These are phyloP conservation scores for Termitomyces eurrhizus DNA, from an alignment of 768 basidiomycete species.

Conservation along the genomic window DNA sequence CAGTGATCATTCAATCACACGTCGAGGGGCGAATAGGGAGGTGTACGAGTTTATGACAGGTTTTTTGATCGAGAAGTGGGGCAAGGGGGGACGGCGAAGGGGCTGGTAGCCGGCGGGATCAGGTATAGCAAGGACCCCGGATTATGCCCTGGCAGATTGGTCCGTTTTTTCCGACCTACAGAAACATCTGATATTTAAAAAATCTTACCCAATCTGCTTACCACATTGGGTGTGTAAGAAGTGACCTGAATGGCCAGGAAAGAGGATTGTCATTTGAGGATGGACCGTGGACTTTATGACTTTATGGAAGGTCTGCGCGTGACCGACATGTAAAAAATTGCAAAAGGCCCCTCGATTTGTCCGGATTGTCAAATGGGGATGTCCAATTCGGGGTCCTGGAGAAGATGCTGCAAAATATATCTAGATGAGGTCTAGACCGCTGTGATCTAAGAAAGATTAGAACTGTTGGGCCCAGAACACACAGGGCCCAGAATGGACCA, in stretches of 20 bases:
- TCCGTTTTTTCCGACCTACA: too few species aligned
- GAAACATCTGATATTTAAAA: too few species aligned
- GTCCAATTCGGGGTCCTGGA: not conserved
- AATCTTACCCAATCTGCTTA: too few species aligned
- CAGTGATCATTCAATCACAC: constrained; percentile 78
- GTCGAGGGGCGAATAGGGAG: constrained; percentile 77
- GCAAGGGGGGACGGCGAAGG: constrained; percentile 68
- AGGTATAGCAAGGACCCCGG: not conserved
- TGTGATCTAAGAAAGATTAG: constrained; percentile 8
- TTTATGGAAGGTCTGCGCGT: too few species aligned
- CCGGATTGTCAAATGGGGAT: not conserved
- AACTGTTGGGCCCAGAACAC: constrained; percentile 13
- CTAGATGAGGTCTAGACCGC: constrained; percentile 15
- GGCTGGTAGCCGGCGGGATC: constrained; percentile 41
- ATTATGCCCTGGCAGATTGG: not conserved
- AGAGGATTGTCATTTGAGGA: too few species aligned
- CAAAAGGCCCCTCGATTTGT: too few species aligned
- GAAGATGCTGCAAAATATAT: not conserved
- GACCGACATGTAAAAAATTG: too few species aligned
- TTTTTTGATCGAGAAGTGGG: constrained; percentile 93
- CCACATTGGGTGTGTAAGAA: too few species aligned
- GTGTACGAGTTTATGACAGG: constrained; percentile 82
- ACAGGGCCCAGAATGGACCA: constrained; percentile 17
- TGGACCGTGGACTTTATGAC: too few species aligned
- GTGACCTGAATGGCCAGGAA: too few species aligned